Evolutionary conservation across 805 yeast species (phyloP), one percentile per base, ranked within the genome.

Genomic region (Lachancea dasiensis): DNA sequence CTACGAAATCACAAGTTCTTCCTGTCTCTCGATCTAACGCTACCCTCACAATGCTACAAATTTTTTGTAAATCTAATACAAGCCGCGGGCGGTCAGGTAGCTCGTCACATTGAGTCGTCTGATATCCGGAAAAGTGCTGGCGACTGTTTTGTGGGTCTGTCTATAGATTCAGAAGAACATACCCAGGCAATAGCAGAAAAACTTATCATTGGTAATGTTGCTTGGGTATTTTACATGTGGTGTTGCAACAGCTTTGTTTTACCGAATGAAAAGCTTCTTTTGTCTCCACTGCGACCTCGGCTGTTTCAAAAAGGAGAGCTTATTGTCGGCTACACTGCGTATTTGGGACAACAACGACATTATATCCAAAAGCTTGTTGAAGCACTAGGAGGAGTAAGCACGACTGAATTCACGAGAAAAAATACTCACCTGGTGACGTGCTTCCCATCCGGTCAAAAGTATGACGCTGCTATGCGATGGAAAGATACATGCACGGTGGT

Each of bases 291-390:
- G 5, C 65, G 65, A 23, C 54, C 58, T 16, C 64, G 56, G 0
- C 48, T 86, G 2, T 65, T 72, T 1, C 76, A 69, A 4, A 73
- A 82, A 67, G 61, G 63, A 11, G 68, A 72, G n/a, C 57, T 77
- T 26, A 63, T 68, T 3, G 72, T 86, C 8, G 70, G 86, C 7
- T 73, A 85, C 3, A 80, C 96, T 0, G 86, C 86, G 50, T 87
- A 84, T 53, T 73, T 82, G 16, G 97, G 97, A 0, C 92, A 83
- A 52, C 83, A 95, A 1, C 64, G 98, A 29, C 63, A 67, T 26
- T 90, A 86, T 50, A 61, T 92, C 24, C 77, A 79, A 38, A 68
- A 68, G 32, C 63, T 90, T 9, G 74, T 82, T 3, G 66, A 67
- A 15, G 67, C 81, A 0, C 54, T 86, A 50, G 97, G 97, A 2